Base-by-base conservation (phyloP, 2,329 filamentous ascomycete genomes). In the Penicillium fuscoglaucum region DNA sequence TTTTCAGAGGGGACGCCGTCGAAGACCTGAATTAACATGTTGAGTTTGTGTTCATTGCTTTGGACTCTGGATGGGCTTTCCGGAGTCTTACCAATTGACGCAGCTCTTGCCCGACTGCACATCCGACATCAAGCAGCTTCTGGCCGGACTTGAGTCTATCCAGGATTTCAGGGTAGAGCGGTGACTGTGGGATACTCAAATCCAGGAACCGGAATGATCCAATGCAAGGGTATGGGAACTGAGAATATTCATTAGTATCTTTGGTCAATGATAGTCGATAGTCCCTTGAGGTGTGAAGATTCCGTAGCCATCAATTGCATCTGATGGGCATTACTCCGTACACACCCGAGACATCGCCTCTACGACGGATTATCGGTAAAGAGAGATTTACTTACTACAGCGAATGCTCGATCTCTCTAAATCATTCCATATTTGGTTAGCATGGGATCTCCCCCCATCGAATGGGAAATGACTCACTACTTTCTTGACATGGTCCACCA, bases 1-100 rank as follows among this genome's bases (percentile, higher is more conserved):
- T 79, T 78, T 17, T 74, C 68, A 6, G 78, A 73, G 26, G 78
- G 72, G 8, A 82, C 82, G 21, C 83, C 83, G 57, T 84, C 81
- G 51, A 57, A 66, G n/a, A 60, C 56, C 65, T 66, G 12, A 7
- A 19, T 13, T 52, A 8, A 2, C 12, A 6, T 10, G 52, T 48
- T 45, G 55, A 1, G 3, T 21, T 28, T 7, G 6, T 1, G 4
- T 29, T 44, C 35, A n/a, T 17, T 39, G 15, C 37, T 17, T 10
- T 21, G 6, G 6, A 12, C 9, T 33, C 19, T 46, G 19, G 0
- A 26, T 26, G 6, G 1, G 2, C 19, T 15, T 5, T 8, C 26
- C n/a, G 17, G 43, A 6, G 6, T 28, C 54, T 52, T 31, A 68
- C 65, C 47, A 67, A n/a, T 17, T 61, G 59, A 10, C 67, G 66